Percentiles rank a stretch among this genome's conserved stretches.
phyloP scores from a whole-genome alignment of 352 stramenopile species.

The Pythium aphanidermatum region DNA sequence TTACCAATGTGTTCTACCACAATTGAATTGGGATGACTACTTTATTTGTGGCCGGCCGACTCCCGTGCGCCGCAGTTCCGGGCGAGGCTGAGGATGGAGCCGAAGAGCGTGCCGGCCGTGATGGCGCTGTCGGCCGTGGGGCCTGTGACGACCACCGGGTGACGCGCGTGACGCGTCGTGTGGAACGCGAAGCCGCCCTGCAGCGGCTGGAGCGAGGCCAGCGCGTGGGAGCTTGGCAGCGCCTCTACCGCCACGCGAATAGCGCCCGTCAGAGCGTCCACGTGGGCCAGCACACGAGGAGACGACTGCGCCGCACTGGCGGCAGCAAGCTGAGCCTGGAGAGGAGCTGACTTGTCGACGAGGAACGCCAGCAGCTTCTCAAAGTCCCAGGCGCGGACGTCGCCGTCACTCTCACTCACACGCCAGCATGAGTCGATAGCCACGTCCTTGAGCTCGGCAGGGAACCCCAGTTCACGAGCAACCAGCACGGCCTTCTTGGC shows the following conservation, averaged over 20 bases:
- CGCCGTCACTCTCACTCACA: slow-evolving; percentile 13
- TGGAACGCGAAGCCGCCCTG: slow-evolving; percentile 79
- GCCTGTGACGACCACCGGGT: slow-evolving; percentile 76
- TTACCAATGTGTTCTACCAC: background rate
- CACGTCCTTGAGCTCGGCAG: slow-evolving; percentile 67
- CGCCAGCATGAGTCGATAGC: slow-evolving; percentile 44
- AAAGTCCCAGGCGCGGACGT: slow-evolving; percentile 42
- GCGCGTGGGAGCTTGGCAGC: slow-evolving; percentile 35
- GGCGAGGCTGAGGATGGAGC: slow-evolving; percentile 63
- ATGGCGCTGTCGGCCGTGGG: slow-evolving; percentile 71
- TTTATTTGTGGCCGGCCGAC: background rate
- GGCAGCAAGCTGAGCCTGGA: slow-evolving; percentile 37
- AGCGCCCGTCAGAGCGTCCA: slow-evolving; percentile 38
- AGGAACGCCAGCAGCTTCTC: slow-evolving; percentile 56
- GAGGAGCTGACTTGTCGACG: slow-evolving; percentile 25
- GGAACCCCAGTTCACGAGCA: slow-evolving; percentile 90
- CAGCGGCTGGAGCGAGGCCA: slow-evolving; percentile 53
- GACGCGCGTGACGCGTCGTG: slow-evolving; percentile 59
- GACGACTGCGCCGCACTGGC: slow-evolving; percentile 18
- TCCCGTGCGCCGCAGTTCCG: slow-evolving; percentile 62
- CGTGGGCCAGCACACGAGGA: slow-evolving; percentile 50
- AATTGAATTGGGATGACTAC: too few species aligned
- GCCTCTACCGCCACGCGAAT: slow-evolving; percentile 50
- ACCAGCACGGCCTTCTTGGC: slow-evolving; percentile 91
- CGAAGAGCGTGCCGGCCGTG: slow-evolving; percentile 74